These are phyloP conservation scores for Calonectria hongkongensis DNA, from an alignment of 2,329 filamentous ascomycete genomes.

Conservation along the genomic window DNA sequence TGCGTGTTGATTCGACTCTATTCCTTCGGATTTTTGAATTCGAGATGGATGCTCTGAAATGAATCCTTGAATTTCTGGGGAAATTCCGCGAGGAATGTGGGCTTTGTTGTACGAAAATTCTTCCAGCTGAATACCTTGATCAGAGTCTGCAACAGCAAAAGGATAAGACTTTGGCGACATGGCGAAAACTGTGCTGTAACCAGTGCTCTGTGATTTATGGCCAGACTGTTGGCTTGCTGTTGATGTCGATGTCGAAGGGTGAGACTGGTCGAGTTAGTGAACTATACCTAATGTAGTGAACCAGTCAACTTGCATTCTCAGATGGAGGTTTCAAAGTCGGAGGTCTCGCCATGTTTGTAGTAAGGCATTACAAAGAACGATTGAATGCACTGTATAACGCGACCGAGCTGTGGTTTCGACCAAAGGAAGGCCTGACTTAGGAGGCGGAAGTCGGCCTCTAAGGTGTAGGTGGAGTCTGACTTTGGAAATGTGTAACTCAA, in stretches of 20 bases:
- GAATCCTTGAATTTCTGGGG: constrained; percentile 41
- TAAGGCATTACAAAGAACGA: not conserved
- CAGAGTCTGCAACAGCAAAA: constrained; percentile 23
- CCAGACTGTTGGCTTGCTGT: constrained; percentile 4
- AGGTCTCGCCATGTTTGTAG: not conserved
- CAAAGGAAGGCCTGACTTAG: not conserved
- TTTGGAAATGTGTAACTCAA: not conserved
- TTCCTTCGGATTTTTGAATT: not conserved
- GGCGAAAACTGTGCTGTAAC: not conserved
- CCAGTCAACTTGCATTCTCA: constrained; percentile 26
- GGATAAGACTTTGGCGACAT: constrained; percentile 31
- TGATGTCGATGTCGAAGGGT: constrained; percentile 8
- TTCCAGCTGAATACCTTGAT: constrained; percentile 41
- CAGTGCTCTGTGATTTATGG: constrained; percentile 5
- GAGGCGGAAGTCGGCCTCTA: not conserved
- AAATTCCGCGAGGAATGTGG: constrained; percentile 23
- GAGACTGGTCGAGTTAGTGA: constrained; percentile 32
- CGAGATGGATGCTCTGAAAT: constrained; percentile 44
- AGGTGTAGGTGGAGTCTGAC: not conserved
- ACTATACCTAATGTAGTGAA: not conserved
- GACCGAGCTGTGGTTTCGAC: not conserved
- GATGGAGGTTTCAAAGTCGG: constrained; percentile 26
- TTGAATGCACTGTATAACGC: not conserved
- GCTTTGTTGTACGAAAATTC: constrained; percentile 41
- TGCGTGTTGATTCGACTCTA: not conserved